A percentile compares a stretch with the other conserved stretches of the same genome.
phyloP scores from a whole-genome alignment of 768 basidiomycete species.

The Agrocybe pediades region DNA sequence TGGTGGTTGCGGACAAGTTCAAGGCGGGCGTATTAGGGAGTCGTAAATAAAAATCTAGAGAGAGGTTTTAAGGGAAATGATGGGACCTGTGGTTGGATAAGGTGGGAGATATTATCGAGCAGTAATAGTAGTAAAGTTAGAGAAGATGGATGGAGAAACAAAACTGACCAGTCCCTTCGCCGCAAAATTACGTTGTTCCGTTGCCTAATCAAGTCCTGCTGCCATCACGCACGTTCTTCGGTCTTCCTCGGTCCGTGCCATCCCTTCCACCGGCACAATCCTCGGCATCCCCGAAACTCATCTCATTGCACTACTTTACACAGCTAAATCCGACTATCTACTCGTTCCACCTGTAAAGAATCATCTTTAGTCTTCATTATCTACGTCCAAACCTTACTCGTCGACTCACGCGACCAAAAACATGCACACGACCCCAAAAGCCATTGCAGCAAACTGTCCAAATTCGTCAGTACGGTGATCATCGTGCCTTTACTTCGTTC shows the following conservation, averaged over 20 bases:
- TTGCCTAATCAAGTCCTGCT: constrained; percentile 21
- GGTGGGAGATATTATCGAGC: constrained; percentile 16
- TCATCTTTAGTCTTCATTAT: constrained; percentile 12
- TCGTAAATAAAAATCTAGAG: constrained; percentile 10
- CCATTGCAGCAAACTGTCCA: constrained; percentile 86
- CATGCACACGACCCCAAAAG: constrained; percentile 90
- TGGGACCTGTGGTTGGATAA: constrained; percentile 27
- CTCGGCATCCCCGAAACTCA: neutral
- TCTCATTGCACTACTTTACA: neutral
- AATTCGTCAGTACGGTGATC: constrained; percentile 7
- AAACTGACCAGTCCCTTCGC: constrained; percentile 26
- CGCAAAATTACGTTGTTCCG: constrained; percentile 35
- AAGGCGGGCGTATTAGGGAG: constrained; percentile 11
- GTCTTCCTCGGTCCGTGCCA: constrained; percentile 22
- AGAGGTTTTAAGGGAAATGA: constrained; percentile 19
- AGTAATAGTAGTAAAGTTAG: constrained; percentile 21
- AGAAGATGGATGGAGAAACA: constrained; percentile 22
- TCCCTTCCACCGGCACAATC: constrained; percentile 5
- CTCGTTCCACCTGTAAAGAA: constrained; percentile 70
- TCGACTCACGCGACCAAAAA: constrained; percentile 83
- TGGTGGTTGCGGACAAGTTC: neutral
- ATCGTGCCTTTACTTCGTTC: neutral
- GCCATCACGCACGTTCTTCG: constrained; percentile 58
- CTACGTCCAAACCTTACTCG: constrained; percentile 11
- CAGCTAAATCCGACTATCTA: constrained; percentile 36